Base-by-base conservation (phyloP, 83 land plant genomes). In the Thuja plicata region DNA sequence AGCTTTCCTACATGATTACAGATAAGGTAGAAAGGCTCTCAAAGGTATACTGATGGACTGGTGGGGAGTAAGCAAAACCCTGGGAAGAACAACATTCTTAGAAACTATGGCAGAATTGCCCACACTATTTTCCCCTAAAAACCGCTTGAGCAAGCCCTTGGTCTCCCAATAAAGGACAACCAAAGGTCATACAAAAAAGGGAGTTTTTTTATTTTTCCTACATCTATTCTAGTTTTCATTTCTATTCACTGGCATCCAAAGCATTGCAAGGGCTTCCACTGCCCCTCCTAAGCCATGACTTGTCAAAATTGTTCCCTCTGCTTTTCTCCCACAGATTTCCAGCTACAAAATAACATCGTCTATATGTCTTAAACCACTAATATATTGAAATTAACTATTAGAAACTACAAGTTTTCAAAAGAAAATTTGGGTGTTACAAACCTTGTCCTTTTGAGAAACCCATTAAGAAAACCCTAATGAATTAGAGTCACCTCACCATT, bases 111-210 rank as follows among this genome's bases (percentile, higher is more conserved):
- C 84, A 80, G 9, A 80, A 80, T 40, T 80, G 24, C 8, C 84
- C 84, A 40, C 48, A 40, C 84, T 48, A 80, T 21, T 80, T 80
- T 43, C 41, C 84, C n/a, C 84, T 40, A 43, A 48, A 3, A 40
- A 80, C 84, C 21, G 46, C 48, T 35, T 79, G 82, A 37, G 41
- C 82, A 79, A 79, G 82, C 41, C 82, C 40, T 79, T 79, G 45
- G 24, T 79, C 82, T 79, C 82, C 82, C 24, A 79, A 0, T 40
- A 79, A 37, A 79, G 82, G 82, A 41, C 46, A 79, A 35, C 82
- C 82, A 37, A 79, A 79, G 5, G 82, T 79, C 9, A 79, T 3
- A 79, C 82, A 60, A 8, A 60, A 60, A 60, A 19, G 27, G 66
- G 8, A 60, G 66, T 0, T 60, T 60, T 60, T 60, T 60, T 17